A percentile compares a stretch with the other conserved stretches of the same genome.
Conservation (phyloP, 495 filamentous ascomycete species). For the Aspergillus cristatus region DNA sequence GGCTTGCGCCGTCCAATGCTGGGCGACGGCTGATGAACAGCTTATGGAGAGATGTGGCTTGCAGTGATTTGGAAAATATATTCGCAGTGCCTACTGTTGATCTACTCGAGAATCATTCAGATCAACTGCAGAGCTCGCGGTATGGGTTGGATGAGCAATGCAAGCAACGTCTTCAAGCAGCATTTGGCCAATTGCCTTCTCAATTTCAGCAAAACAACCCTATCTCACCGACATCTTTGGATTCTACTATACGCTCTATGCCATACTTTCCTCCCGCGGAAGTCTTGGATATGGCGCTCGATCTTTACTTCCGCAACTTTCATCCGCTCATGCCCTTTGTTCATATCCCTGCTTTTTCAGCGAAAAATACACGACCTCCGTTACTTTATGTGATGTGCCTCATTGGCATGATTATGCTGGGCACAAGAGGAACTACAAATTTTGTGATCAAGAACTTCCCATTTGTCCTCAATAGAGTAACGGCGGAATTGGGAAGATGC, state of each 20-base stretch:
- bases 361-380: conserved; percentile 31
- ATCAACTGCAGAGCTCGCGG: conserved; percentile 27
- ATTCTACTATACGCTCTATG: conserved; percentile 13
- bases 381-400: conserved; percentile 43
- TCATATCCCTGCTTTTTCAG: conserved; percentile 42
- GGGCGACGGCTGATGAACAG: conserved; percentile 39
- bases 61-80: conserved; percentile 34
- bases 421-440: conserved; percentile 37
- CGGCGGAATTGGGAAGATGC: conserved; percentile 30
- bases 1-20: conserved; percentile 35
- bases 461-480: conserved; percentile 34
- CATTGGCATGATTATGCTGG: conserved; percentile 42
- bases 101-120: conserved; percentile 11
- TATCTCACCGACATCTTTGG: conserved; percentile 17
- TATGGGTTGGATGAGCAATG: conserved; percentile 43
- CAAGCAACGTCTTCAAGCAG: conserved; percentile 31
- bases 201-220: conserved; percentile 13
- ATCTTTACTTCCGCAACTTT: conserved; percentile 42
- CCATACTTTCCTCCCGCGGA: conserved; percentile 40
- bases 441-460: conserved; percentile 40
- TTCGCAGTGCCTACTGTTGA: conserved; percentile 26
- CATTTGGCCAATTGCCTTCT: conserved; percentile 20
- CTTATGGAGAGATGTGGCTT: conserved; percentile 38
- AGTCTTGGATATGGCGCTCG: conserved; percentile 49
- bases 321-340: conserved; percentile 44